Evolutionary conservation across 2,329 filamentous ascomycete species (phyloP), one percentile per base, ranked within the genome.

Genomic region (Monosporascus sp.): DNA sequence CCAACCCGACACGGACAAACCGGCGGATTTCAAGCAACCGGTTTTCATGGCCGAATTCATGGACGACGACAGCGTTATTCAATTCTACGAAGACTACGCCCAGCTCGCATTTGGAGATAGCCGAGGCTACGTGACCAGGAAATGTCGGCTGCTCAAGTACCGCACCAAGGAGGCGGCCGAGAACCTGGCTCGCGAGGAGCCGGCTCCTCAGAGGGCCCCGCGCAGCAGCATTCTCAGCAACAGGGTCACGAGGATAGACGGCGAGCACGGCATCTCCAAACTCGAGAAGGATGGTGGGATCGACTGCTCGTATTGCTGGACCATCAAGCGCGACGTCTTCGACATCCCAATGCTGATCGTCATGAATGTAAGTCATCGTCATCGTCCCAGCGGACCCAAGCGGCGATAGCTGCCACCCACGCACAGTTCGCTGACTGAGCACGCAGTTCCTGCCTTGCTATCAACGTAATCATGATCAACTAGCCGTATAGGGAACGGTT

Each of bases 301-400:
- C 53, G 89, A 96, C 68, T 97, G 92, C 75, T 91, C 89, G 64
- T 96, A 95, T 73, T 96, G 90, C 75, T 97, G 93, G 92, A 93
- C 90, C 58, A 92, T 97, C 58, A 96, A 96, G 75, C 81, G 93
- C 58, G 94, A 99, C 71, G 90, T 94, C 41, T 97, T 97, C 74
- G 93, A 97, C 74, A 96, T 97, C 71, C 94, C 94, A 22, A 96
- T 97, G 91, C 79, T 97, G 75, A 95, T 97, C 71, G 89, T 97
- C 66, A 93, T 97, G 78, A 97, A 97, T 75, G 94, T 97, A 71
- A 87, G 92, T 35, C 6, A 27, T 44, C n/a, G 24, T 24, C 20
- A 26, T 11, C 27, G 5, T 48, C 9, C 31, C 26, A 51, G 14
- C 26, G 7, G 20, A 37, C 5, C 31, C 9, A 4, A 14, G 9